Conservation (phyloP, 1,284 basidiomycete genomes). For the Leccinum fuscescens region DNA sequence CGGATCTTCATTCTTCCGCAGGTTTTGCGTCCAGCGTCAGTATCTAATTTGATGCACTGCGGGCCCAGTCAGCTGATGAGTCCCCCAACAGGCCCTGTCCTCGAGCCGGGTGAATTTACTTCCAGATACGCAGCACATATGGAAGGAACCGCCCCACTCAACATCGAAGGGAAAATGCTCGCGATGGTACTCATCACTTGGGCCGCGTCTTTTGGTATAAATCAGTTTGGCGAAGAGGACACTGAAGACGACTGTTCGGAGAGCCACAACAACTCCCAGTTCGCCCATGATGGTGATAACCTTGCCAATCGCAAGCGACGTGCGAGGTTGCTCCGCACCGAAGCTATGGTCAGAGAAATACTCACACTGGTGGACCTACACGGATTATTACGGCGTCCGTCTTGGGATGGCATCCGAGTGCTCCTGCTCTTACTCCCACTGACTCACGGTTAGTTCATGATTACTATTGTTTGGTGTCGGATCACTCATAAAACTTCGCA, state of each 20-base stretch:
- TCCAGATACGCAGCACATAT: constrained; percentile 62
- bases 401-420: constrained; percentile 81
- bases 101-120: constrained; percentile 74
- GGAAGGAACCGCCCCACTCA: constrained; percentile 56
- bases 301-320: constrained; percentile 22
- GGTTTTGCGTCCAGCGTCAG: constrained; percentile 80
- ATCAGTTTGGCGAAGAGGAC: constrained; percentile 57
- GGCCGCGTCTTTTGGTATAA: constrained; percentile 83
- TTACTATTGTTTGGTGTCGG: constrained; percentile 2
- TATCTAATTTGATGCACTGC: constrained; percentile 7
- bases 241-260: constrained; percentile 21
- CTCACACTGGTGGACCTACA: constrained; percentile 76
- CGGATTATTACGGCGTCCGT: constrained; percentile 75
- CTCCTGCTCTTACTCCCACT: constrained; percentile 77
- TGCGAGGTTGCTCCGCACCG: constrained; percentile 32
- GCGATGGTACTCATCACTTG: constrained; percentile 75
- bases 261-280: constrained; percentile 13
- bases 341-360: constrained; percentile 68
- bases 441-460: constrained; percentile 59
- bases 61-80: not conserved
- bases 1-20: constrained; percentile 75
- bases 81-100: constrained; percentile 54
- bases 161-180: constrained; percentile 61
- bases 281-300: constrained; percentile 14
- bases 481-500: constrained; percentile 26